Base-by-base conservation (phyloP, 805 yeast genomes). In the Myxozyma kluyveri region DNA sequence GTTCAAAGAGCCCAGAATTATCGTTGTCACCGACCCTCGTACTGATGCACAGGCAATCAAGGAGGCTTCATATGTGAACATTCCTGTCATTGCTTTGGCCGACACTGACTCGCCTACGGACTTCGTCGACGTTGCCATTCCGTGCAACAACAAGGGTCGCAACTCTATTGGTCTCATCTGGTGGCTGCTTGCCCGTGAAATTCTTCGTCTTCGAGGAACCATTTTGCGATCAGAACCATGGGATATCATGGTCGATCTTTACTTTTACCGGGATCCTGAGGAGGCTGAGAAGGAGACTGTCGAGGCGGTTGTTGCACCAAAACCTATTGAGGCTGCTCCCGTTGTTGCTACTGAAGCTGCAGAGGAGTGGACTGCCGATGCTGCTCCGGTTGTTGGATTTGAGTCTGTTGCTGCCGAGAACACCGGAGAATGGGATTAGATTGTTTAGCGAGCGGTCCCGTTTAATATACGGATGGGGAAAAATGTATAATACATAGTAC, bases 201-300 rank as follows among this genome's bases (percentile, higher is more conserved):
- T 93, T 69, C 84, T 93, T 75, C 88, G 99, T 82, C 86, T 93
- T 78, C 87, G 96, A 82, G 99, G 99, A 74, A 84, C 89, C 73
- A 78, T 93, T 68, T 86, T 87, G 88, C 89, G 99, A 84, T 74
- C 86, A 67, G 88, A 93, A 77, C 84, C 86, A 76, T 93, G 99
- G 99, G 80, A 95, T 68, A 93, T 93, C 75, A 93, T 93, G 99
- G 98, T 98, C 77, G 99, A 52, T 82, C 84, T 93, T 77, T 93
- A 90, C 90, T 93, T 93, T 90, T 93, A 93, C 97, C 93, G 99
- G 85, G 96, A 93, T 82, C 99, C 99, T 73, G 98, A 91, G 82
- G 99, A 93, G 80, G 86, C 86, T 77, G 96, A 88, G 80, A 76
- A 75, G 70, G 81, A 82, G 69, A 82, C 78, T 67, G 82, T 74